Conservation (phyloP, 352 stramenopile species). For the Hyaloperonospora arabidopsidis region DNA sequence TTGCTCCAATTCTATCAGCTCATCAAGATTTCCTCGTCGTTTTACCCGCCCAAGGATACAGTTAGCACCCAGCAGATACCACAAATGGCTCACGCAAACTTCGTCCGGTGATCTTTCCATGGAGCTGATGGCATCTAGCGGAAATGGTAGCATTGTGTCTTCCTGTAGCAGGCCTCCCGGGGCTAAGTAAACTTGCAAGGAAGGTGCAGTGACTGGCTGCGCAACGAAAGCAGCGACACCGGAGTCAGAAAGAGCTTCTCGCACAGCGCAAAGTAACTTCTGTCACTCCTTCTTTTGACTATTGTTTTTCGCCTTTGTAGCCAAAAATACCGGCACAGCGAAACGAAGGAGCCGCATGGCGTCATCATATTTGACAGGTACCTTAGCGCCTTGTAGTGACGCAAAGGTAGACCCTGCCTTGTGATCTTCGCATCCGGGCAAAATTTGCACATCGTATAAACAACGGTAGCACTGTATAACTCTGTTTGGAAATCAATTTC, state of each 20-base stretch:
- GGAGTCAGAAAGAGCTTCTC: constrained; percentile 32
- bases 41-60: constrained; percentile 55
- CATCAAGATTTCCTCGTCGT: constrained; percentile 44
- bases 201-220: constrained; percentile 10
- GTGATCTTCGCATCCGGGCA: constrained; percentile 51
- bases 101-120: constrained; percentile 15
- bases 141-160: constrained; percentile 12
- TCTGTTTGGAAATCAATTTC: constrained; percentile 37
- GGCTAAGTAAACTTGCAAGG: constrained; percentile 29
- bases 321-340: constrained; percentile 50
- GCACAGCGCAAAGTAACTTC: constrained; percentile 53
- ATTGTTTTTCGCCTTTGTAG: constrained; percentile 50
- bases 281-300: constrained; percentile 68
- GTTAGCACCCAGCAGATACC: constrained; percentile 69
- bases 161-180: constrained; percentile 34
- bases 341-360: constrained; percentile 40
- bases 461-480: constrained; percentile 62
- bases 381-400: constrained; percentile 24
- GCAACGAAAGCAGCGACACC: constrained; percentile 15
- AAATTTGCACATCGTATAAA: constrained; percentile 63
- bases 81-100: constrained; percentile 46
- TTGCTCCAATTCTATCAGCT: constrained; percentile 55
- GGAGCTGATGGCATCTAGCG: not conserved
- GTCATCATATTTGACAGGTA: constrained; percentile 19
- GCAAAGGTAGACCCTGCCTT: constrained; percentile 38